Evolutionary conservation across 768 basidiomycete species (phyloP).

Genomic region (Suillus paluster): DNA sequence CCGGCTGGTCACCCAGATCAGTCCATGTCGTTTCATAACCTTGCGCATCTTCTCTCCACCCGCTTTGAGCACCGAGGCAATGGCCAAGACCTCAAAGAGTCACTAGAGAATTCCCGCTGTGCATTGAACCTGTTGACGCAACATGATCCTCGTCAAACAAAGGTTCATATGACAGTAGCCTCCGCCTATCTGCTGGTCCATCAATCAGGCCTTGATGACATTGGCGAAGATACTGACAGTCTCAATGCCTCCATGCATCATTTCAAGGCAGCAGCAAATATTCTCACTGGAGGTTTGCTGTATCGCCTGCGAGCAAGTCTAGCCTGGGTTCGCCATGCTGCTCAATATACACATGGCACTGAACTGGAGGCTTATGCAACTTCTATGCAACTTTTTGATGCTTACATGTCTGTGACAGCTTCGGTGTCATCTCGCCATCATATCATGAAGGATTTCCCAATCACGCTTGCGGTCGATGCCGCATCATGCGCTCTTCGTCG

Average conservation of each 20-base stretch:
- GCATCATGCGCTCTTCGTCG: slow-evolving; percentile 18
- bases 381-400: too few relatives aligned
- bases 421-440: slow-evolving; percentile 9
- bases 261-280: neutral
- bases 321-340: slow-evolving; percentile 4
- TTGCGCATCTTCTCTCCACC: too few relatives aligned
- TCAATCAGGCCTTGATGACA: neutral
- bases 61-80: too few relatives aligned
- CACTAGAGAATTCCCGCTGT: too few relatives aligned
- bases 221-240: neutral
- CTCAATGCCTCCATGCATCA: neutral
- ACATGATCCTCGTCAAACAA: neutral
- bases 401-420: too few relatives aligned
- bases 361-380: too few relatives aligned
- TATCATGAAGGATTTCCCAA: neutral
- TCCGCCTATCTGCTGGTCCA: neutral
- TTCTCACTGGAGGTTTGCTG: neutral
- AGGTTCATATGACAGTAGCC: neutral
- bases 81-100: neutral
- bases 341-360: too few relatives aligned
- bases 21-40: too few relatives aligned
- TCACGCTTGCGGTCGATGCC: slow-evolving; percentile 1
- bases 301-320: neutral
- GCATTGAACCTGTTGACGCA: neutral
- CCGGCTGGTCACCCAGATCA: too few relatives aligned